phyloP scores from a whole-genome alignment of 2,329 filamentous ascomycete species.

The Botrytis porri region DNA sequence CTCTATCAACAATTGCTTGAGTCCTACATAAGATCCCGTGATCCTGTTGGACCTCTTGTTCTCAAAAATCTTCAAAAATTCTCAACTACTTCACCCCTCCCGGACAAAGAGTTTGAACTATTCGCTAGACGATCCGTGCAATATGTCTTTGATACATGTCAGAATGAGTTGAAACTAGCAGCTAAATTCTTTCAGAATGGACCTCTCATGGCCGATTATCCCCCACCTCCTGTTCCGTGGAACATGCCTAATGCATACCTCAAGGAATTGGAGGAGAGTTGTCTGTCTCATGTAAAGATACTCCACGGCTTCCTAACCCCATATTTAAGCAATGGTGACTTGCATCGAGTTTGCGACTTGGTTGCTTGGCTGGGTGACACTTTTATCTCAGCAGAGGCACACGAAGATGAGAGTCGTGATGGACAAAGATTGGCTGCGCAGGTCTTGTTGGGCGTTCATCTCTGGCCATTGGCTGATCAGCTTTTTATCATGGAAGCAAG shows the following conservation, averaged over 20 bases:
- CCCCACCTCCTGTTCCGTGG: conserved; percentile 21
- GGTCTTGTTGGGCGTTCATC: conserved; percentile 33
- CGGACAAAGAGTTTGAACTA: conserved; percentile 35
- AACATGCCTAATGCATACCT: conserved; percentile 33
- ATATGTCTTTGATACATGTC: conserved; percentile 37
- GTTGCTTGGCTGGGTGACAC: conserved; percentile 37
- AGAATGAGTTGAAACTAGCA: conserved; percentile 36
- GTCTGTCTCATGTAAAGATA: conserved; percentile 33
- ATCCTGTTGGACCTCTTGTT: conserved; percentile 54
- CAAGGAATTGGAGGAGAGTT: conserved; percentile 34
- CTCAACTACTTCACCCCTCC: conserved; percentile 27
- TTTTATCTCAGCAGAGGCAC: conserved; percentile 32
- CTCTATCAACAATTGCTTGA: conserved; percentile 50
- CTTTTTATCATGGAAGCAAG: conserved; percentile 36
- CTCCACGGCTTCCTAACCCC: conserved; percentile 33
- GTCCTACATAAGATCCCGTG: conserved; percentile 43
- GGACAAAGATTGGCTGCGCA: conserved; percentile 31
- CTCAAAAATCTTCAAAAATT: conserved; percentile 56
- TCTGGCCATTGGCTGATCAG: conserved; percentile 36
- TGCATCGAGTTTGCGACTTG: conserved; percentile 33
- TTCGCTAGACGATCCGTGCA: conserved; percentile 34
- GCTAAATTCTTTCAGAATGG: conserved; percentile 35
- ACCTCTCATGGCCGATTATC: conserved; percentile 31
- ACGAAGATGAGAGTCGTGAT: conserved; percentile 32
- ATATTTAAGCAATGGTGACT: conserved; percentile 33